Base-by-base conservation (phyloP, 768 basidiomycete species). In the Tulasnella sp. region DNA sequence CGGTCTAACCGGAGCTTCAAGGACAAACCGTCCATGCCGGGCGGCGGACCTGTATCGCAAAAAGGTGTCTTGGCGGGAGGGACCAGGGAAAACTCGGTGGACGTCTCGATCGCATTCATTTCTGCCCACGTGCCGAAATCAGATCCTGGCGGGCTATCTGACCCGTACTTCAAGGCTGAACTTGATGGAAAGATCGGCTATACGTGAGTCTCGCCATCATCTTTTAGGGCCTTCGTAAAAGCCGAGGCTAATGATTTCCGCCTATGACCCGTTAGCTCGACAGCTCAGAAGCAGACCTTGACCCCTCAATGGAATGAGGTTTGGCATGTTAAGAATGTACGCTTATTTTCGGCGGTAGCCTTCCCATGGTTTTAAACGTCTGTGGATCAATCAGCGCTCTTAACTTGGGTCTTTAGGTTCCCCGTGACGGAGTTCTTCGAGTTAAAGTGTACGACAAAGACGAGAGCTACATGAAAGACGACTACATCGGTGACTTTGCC, bases 371-470 rank as follows among this genome's bases (percentile, higher is more conserved):
- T 19, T 19, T 43, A 2, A 27, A 25, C 29, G 3, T 4, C 25
- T 51, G 8, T 30, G 3, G 19, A 10, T 10, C 49, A 4, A 19
- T n/a, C 38, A 29, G 38, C 25, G 27, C 29, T 30, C 19, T 41
- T 38, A 17, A 5, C 12, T 25, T 25, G 9, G 19, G 11, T 17
- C 3, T 15, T 1, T 21, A 56, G 54, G 54, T 88, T 12, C 86
- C 87, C 0, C 68, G 67, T 3, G 76, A 72, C n/a, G 85, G 85
- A 7, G 73, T 71, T 24, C 69, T 89, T 7, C 67, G 71, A 3
- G 78, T 87, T n/a, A 70, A 77, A 44, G 73, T 89, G n/a, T 69
- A 80, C 59, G 84, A 86, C 67, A 86, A 87, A 65, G 83, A 87
- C 65, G 76, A 78, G 41, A 78, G 76, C 15, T 69, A 73, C 0